These are phyloP conservation scores for Myriosclerotinia duriaeana DNA, from an alignment of 2,329 filamentous ascomycete genomes.

Conservation along the genomic window DNA sequence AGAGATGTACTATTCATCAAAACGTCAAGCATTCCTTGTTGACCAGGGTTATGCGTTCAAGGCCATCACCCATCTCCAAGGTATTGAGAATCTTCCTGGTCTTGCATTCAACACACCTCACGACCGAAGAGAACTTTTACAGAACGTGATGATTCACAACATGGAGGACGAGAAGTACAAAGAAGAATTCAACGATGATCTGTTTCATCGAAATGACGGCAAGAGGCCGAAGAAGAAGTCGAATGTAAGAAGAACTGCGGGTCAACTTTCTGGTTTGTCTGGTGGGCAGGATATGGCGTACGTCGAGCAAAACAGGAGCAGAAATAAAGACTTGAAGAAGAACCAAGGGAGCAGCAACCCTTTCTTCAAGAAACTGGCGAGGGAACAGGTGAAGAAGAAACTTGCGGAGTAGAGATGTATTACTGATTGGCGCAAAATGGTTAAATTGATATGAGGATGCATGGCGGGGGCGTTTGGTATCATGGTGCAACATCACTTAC, in stretches of 20 bases:
- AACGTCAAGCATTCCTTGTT: slow-evolving; percentile 93
- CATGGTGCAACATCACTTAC: background rate
- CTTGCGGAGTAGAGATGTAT: slow-evolving; percentile 41
- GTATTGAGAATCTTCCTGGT: slow-evolving; percentile 79
- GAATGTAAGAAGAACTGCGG: slow-evolving; percentile 76
- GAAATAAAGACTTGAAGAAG: slow-evolving; percentile 66
- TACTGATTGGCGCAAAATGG: background rate
- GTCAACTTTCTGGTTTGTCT: slow-evolving; percentile 79
- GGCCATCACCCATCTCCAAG: slow-evolving; percentile 92
- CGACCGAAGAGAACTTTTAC: slow-evolving; percentile 81
- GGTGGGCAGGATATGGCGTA: slow-evolving; percentile 98
- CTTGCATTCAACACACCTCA: slow-evolving; percentile 76
- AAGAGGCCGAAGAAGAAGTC: slow-evolving; percentile 51
- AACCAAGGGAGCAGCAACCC: slow-evolving; percentile 56
- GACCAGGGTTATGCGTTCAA: slow-evolving; percentile 99
- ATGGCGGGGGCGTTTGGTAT: slow-evolving; percentile 1
- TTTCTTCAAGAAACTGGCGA: slow-evolving; percentile 65
- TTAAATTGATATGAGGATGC: slow-evolving; percentile 5
- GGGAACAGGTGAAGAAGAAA: slow-evolving; percentile 59
- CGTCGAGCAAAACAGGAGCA: slow-evolving; percentile 74
- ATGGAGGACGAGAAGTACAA: slow-evolving; percentile 55
- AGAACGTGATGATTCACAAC: slow-evolving; percentile 78
- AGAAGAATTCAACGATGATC: slow-evolving; percentile 50
- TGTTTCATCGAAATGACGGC: slow-evolving; percentile 53
- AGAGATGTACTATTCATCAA: slow-evolving; percentile 97